Evolutionary conservation across 129 eudicot genomes (phyloP), one percentile per base, ranked within the genome.

Genomic region (Flaveria robusta): DNA sequence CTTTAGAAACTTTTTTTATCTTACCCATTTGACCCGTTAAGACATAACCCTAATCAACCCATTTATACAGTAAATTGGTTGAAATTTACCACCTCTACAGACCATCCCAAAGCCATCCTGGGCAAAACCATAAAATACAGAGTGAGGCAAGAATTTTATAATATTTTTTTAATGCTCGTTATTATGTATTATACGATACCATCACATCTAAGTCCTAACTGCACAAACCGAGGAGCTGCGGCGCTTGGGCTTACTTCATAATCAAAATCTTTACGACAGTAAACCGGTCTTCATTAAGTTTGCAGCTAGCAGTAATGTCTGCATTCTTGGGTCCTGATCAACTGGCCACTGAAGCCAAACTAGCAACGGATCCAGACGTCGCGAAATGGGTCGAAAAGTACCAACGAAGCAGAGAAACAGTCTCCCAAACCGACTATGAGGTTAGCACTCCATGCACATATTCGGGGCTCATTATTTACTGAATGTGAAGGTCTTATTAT

Each of bases 251-350:
- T n/a, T n/a, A n/a, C n/a, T n/a, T n/a, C n/a, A n/a, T n/a, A n/a
- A n/a, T n/a, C n/a, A n/a, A n/a, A n/a, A n/a, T n/a, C n/a, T n/a
- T n/a, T n/a, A n/a, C n/a, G n/a, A n/a, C n/a, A n/a, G 45, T 66
- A 69, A 67, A 43, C n/a, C 41, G 23, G 80, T 74, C n/a, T 50
- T 75, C 41, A 73, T 77, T 39, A 10, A 34, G 70, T 76, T 75
- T 50, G 62, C 97, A 94, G 99, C 82, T 94, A 37, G 99, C 99
- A 51, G 99, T 94, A 13, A 90, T 94, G 99, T 94, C 99, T 27
- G 99, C 97, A 68, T 94, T 91, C 79, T 80, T 94, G 82, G 99
- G 99, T 66, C 97, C 96, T 20, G 93, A 94, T 80, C 99, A 94
- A 75, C 50, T 70, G 34, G 99, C 90, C 66, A 94, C 90, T 1